Base-by-base conservation (phyloP, 2,329 filamentous ascomycete species). In the Fusarium solani-melongenae region DNA sequence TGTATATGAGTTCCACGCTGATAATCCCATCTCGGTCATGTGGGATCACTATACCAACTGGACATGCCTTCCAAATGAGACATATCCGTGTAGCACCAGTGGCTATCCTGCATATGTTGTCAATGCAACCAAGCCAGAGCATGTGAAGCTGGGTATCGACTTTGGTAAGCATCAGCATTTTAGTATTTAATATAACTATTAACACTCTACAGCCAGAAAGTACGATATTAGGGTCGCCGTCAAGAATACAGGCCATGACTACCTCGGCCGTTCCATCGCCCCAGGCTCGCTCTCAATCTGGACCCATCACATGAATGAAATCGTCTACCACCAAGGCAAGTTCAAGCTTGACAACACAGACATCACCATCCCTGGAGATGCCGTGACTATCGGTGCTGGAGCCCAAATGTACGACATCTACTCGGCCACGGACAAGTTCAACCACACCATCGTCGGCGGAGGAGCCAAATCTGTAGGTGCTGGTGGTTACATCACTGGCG, bases 401-500 rank as follows among this genome's bases (percentile, higher is more conserved):
- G 82, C 87, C 0, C 85, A 88, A 60, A 88, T 88, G 72, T 80
- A 82, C 27, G 84, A 88, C 7, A 79, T 88, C 1, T 87, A 90
- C 69, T 76, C 82, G 1, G 80, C 83, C 11, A 84, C 88, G 0
- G 81, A 86, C 59, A 73, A 81, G 2, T 75, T 83, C 64, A 84
- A 86, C 56, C 79, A 88, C 17, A 84, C 84, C 1, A 81, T 91
- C 6, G 86, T 92, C 0, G 88, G 87, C 1, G 90, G 90, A 3
- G 85, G 85, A 3, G 86, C 85, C 39, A 85, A 85, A 49, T 87
- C 86, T 0, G 90, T 93, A 3, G 88, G 88, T 0, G 82, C 90
- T 0, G 90, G 89, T 8, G 91, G 91, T 0, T 93, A 89, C 61
- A 82, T 87, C 3, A 89, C 89, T 15, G 90, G 90, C 0, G 91